Evolutionary conservation across 495 filamentous ascomycete genomes (phyloP).

Genomic region (Xylaria acuta): DNA sequence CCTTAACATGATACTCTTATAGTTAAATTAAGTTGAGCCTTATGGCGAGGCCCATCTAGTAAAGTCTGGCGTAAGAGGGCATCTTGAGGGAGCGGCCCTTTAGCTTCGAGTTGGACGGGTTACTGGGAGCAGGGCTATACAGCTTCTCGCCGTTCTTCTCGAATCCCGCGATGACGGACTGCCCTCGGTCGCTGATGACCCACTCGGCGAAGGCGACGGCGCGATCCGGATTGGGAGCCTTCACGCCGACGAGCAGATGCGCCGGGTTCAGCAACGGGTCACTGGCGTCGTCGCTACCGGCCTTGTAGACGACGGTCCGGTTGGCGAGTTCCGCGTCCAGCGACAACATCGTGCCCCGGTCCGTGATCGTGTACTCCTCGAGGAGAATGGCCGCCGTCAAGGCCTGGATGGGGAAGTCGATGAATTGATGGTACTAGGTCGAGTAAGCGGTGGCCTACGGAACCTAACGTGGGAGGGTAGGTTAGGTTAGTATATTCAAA

Average conservation of each 20-base stretch:
- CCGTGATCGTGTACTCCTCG: slow-evolving; percentile 52
- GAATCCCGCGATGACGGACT: slow-evolving; percentile 43
- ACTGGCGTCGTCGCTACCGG: slow-evolving; percentile 37
- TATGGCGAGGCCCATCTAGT: background rate
- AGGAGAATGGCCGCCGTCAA: slow-evolving; percentile 44
- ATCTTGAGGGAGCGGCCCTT: background rate
- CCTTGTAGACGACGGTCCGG: slow-evolving; percentile 45
- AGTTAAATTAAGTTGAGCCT: background rate
- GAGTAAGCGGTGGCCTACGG: slow-evolving; percentile 51
- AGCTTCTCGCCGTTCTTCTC: slow-evolving; percentile 39
- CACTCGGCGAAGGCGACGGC: slow-evolving; percentile 46
- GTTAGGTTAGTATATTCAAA: background rate
- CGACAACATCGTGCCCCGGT: slow-evolving; percentile 49
- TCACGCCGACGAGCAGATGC: slow-evolving; percentile 44
- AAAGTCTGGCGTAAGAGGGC: background rate
- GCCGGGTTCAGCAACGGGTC: slow-evolving; percentile 49
- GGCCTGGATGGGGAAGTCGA: slow-evolving; percentile 52
- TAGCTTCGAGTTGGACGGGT: background rate
- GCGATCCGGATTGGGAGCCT: slow-evolving; percentile 38
- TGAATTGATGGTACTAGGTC: slow-evolving; percentile 55
- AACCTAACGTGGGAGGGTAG: slow-evolving; percentile 30
- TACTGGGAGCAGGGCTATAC: slow-evolving; percentile 29
- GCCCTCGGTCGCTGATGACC: slow-evolving; percentile 43
- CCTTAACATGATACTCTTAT: background rate
- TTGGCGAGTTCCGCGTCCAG: slow-evolving; percentile 36